A percentile compares a stretch with the other conserved stretches of the same genome.
phyloP scores from a whole-genome alignment of 2,329 filamentous ascomycete species.

The Scedosporium boydii region DNA sequence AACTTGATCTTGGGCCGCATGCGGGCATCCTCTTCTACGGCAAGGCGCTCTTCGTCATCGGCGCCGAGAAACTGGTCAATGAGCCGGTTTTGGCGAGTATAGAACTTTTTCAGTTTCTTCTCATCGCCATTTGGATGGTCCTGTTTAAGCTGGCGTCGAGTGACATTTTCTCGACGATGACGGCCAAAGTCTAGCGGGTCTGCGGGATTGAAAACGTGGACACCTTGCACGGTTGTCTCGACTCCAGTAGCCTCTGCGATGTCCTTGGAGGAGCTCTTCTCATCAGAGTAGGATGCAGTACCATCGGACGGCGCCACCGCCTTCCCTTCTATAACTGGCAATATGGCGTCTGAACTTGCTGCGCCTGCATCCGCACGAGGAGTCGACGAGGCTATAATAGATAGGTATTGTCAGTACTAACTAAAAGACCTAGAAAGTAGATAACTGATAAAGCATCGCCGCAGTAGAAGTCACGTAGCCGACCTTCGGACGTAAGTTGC shows the following conservation, averaged over 20 bases:
- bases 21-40: slow-evolving; percentile 38
- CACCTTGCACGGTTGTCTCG: background rate
- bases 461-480: too few relatives aligned
- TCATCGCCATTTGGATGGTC: slow-evolving; percentile 36
- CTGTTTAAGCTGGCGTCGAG: slow-evolving; percentile 5
- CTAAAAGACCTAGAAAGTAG: too few relatives aligned
- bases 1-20: slow-evolving; percentile 43
- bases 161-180: slow-evolving; percentile 22
- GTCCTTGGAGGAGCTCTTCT: background rate
- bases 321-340: background rate
- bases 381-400: too few relatives aligned
- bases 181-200: slow-evolving; percentile 30
- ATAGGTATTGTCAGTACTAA: too few relatives aligned
- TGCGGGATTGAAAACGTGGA: slow-evolving; percentile 8
- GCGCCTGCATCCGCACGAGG: too few relatives aligned
- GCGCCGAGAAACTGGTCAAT: slow-evolving; percentile 45
- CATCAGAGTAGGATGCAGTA: background rate
- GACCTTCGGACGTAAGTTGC: too few relatives aligned
- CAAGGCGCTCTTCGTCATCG: slow-evolving; percentile 42
- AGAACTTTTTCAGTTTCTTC: slow-evolving; percentile 34
- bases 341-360: background rate
- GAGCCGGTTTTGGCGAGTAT: slow-evolving; percentile 35
- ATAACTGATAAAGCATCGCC: too few relatives aligned
- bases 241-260: background rate
- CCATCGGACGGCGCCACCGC: background rate